Conservation (phyloP, 73 alveolate species). For the Tetrahymena elliotti region DNA sequence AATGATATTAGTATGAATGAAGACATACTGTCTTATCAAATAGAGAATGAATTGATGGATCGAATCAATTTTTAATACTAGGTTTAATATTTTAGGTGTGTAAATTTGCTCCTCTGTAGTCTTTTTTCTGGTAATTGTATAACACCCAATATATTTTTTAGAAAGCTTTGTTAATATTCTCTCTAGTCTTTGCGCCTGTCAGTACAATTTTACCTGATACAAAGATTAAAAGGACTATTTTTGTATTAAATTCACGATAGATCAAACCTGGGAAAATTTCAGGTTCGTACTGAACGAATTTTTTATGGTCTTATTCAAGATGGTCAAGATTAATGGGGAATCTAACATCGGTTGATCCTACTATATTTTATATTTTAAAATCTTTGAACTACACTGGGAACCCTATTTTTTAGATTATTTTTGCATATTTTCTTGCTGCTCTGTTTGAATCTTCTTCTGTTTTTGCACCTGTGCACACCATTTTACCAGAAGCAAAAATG, state of each 20-base stretch:
- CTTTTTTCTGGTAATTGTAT: neutral
- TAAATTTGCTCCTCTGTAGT: neutral
- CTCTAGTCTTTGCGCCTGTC: constrained; percentile 93
- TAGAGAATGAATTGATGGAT: neutral
- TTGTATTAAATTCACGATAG: constrained; percentile 73
- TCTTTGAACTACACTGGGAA: constrained; percentile 78
- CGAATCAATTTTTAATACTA: neutral
- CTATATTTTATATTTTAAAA: constrained; percentile 84
- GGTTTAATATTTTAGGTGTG: neutral
- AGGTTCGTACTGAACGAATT: constrained; percentile 84
- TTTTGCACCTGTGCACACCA: constrained; percentile 98
- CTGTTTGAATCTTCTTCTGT: constrained; percentile 77
- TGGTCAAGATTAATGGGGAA: constrained; percentile 80
- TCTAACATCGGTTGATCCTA: constrained; percentile 80
- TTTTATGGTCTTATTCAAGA: constrained; percentile 45
- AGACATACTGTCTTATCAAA: neutral
- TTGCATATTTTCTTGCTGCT: constrained; percentile 94
- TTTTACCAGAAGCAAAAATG: constrained; percentile 91
- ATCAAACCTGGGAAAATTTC: constrained; percentile 97
- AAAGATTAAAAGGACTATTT: constrained; percentile 82
- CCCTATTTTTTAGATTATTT: constrained; percentile 79
- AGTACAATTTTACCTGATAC: constrained; percentile 94
- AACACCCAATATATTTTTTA: neutral
- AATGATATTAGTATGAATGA: neutral
- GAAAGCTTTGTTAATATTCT: constrained; percentile 75